phyloP scores from a whole-genome alignment of 2,329 filamentous ascomycete species.

The Penicillium sp. region DNA sequence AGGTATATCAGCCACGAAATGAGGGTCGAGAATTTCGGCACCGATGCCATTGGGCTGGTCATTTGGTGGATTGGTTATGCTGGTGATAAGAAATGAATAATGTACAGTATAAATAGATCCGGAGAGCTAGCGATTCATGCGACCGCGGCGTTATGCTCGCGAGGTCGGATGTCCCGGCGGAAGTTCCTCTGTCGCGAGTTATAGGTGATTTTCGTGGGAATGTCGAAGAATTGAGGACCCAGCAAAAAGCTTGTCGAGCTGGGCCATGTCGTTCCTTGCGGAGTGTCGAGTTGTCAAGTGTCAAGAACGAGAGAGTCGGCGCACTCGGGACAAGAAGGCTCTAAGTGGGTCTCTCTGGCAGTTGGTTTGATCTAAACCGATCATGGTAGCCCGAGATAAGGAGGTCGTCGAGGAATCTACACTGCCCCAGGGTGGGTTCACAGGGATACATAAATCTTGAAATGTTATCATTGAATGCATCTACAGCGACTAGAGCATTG shows the following conservation, averaged over 20 bases:
- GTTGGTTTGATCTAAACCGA: conserved; percentile 14
- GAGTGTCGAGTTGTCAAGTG: conserved; percentile 1
- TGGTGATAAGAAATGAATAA: conserved; percentile 5
- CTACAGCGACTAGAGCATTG: not conserved
- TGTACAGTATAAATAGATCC: conserved; percentile 5
- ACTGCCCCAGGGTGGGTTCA: too few species aligned
- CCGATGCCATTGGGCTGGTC: conserved; percentile 24
- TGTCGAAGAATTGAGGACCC: not conserved
- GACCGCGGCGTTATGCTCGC: conserved; percentile 1
- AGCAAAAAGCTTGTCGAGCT: not conserved
- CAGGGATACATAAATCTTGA: not conserved
- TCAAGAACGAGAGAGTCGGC: not conserved
- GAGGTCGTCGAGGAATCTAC: conserved; percentile 1
- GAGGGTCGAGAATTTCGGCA: conserved; percentile 35
- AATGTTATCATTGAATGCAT: not conserved
- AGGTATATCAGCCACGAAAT: conserved; percentile 42
- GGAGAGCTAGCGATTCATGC: conserved; percentile 7
- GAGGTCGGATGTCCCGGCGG: not conserved
- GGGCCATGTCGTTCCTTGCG: conserved; percentile 1
- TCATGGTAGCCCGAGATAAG: conserved; percentile 9
- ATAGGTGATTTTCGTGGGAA: not conserved
- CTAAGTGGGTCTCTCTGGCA: conserved; percentile 3
- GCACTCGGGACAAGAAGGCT: conserved; percentile 3
- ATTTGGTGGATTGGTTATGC: not conserved
- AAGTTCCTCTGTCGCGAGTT: not conserved